Conservation (phyloP, 257 asterid species). For the Verbena officinalis region DNA sequence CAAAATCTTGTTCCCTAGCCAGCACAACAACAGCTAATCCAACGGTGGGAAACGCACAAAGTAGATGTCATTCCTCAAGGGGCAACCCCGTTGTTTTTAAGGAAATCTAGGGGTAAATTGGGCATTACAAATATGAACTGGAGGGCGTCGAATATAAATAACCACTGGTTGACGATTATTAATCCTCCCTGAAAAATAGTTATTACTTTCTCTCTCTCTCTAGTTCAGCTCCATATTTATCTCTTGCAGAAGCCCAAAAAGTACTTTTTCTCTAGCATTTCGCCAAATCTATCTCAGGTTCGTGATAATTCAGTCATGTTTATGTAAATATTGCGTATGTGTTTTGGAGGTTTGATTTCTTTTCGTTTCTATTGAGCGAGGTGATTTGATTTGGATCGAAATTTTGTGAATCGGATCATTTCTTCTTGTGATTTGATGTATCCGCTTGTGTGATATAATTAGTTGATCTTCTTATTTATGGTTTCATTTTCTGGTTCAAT, state of each 20-base stretch:
- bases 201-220: slow-evolving; percentile 27
- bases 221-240: slow-evolving; percentile 41
- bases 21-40: slow-evolving; percentile 18
- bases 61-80: slow-evolving; percentile 12
- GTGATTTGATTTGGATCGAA: slow-evolving; percentile 5
- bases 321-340: neutral
- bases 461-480: neutral
- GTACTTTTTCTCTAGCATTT: slow-evolving; percentile 27
- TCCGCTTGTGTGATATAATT: neutral
- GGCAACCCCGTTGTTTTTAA: slow-evolving; percentile 36
- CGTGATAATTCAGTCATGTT: neutral
- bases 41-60: slow-evolving; percentile 31
- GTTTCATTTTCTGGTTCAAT: slow-evolving; percentile 20
- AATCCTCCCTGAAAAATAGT: slow-evolving; percentile 34
- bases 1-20: neutral
- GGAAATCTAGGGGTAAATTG: slow-evolving; percentile 28
- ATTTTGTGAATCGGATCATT: slow-evolving; percentile 22
- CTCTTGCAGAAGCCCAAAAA: slow-evolving; percentile 13
- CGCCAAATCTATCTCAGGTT: slow-evolving; percentile 39
- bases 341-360: slow-evolving; percentile 24
- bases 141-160: slow-evolving; percentile 36
- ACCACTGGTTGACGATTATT: slow-evolving; percentile 34
- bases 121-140: slow-evolving; percentile 15
- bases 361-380: neutral
- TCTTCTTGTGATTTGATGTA: slow-evolving; percentile 18